Percentiles rank a stretch among this genome's conserved stretches.
These are phyloP conservation scores for Podospora comata DNA, from an alignment of 495 filamentous ascomycete species.

Conservation along the genomic window DNA sequence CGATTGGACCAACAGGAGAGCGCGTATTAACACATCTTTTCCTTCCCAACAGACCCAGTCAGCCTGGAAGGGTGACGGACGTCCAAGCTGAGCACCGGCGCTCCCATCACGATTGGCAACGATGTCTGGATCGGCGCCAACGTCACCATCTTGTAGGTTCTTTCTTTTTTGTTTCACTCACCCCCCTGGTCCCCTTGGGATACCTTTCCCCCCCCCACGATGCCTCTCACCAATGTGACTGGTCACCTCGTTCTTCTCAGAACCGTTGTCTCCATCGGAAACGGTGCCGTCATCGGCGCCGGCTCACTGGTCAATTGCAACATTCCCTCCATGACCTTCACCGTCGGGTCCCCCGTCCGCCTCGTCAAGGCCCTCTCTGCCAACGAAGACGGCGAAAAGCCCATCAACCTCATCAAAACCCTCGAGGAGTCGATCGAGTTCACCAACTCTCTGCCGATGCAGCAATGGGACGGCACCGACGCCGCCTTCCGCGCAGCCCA, in stretches of 20 bases:
- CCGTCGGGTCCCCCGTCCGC: conserved; percentile 27
- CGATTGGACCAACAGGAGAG: neutral
- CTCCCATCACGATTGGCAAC: conserved; percentile 34
- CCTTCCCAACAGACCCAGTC: conserved; percentile 25
- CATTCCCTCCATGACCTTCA: conserved; percentile 28
- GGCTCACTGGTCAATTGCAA: conserved; percentile 31
- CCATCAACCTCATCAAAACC: conserved; percentile 2
- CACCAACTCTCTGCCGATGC: conserved; percentile 5
- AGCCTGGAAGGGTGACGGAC: conserved; percentile 25
- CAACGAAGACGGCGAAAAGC: neutral
- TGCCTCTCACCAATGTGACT: no score
- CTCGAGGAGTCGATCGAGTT: conserved; percentile 22
- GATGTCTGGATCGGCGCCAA: conserved; percentile 59
- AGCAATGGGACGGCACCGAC: neutral
- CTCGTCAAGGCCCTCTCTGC: conserved; percentile 17
- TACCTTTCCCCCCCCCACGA: no score
- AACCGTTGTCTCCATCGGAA: conserved; percentile 33
- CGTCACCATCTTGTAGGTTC: conserved; percentile 36
- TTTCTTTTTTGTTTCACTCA: neutral
- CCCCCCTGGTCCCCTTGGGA: no score
- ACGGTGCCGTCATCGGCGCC: conserved; percentile 37
- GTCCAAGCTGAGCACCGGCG: conserved; percentile 32
- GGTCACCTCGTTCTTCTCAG: conserved; percentile 17
- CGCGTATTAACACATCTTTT: neutral
- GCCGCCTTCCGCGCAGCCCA: neutral